Base-by-base conservation (phyloP, 2,329 filamentous ascomycete genomes). In the Colletotrichum magnum region DNA sequence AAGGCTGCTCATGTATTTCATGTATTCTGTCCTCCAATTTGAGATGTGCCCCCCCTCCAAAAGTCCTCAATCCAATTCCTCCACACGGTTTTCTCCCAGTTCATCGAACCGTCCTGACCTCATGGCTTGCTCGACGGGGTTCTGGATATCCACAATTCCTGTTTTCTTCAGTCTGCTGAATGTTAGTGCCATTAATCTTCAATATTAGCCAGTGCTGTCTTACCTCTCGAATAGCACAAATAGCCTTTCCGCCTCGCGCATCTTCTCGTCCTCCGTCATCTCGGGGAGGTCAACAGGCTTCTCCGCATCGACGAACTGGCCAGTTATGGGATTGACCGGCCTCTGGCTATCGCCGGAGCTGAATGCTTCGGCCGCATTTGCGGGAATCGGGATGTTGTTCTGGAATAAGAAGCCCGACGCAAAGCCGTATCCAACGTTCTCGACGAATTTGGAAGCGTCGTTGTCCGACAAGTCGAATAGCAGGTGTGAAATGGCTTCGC, bases 391-490 rank as follows among this genome's bases (percentile, higher is more conserved):
- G 13, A 98, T 90, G 64, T 96, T 93, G 71, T 95, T 93, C 71
- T 93, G 92, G 82, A 95, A 92, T 16, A 99, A 83, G 77, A 96
- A 97, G 0, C 96, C 96, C 0, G 94, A 93, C 0, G 96, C 96
- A 76, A 93, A 97, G 0, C 96, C 96, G 77, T 97, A 99, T 0
- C 96, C 96, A 13, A 99, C 93, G 73, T 98, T 98, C 59, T 93
- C 87, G 0, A 98, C 93, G 75, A 98, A 96, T 36, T 86, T 92
- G 16, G 87, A 88, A 0, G 95, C 89, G 74, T 98, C 91, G 74
- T 91, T 93, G 72, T 92, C 92, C 0, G 94, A 97, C 32, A 98
- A 86, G 72, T 97, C 93, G 77, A 97, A 99, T 70, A 98, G 88
- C 26, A 99, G 85, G 36, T 91, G 87, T 0, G 93, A 93, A 60